Conservation (phyloP, 306 rosid genomes). For the Inga oerstediana region DNA sequence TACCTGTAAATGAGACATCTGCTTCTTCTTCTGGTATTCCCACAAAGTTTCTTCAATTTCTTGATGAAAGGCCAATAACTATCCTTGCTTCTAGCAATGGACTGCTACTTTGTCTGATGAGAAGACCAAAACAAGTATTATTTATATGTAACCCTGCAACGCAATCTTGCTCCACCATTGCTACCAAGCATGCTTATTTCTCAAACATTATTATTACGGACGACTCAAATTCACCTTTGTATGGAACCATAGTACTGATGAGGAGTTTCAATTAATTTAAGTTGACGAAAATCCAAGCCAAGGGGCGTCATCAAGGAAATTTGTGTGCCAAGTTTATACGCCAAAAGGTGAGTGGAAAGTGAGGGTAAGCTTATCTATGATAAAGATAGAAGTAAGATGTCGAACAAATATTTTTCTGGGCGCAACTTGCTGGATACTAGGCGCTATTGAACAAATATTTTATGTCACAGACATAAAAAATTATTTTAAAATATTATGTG, state of each 20-base stretch:
- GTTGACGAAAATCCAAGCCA: neutral
- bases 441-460: no score
- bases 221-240: neutral
- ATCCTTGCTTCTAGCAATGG: neutral
- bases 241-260: neutral
- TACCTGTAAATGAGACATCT: neutral
- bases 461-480: no score
- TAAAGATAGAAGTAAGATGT: neutral
- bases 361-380: neutral
- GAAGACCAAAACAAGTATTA: neutral
- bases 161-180: neutral
- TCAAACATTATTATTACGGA: no score
- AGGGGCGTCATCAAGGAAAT: neutral
- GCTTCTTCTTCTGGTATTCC: neutral
- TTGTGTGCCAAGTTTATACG: neutral
- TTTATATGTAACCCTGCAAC: neutral
- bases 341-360: neutral
- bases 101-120: neutral
- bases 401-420: no score
- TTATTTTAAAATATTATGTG: no score
- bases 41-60: neutral
- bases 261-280: neutral
- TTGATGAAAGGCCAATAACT: neutral
- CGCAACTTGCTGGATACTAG: no score
- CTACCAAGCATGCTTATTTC: neutral